phyloP scores from a whole-genome alignment of 2,329 filamentous ascomycete genomes.

The Aspergillus nomiae region DNA sequence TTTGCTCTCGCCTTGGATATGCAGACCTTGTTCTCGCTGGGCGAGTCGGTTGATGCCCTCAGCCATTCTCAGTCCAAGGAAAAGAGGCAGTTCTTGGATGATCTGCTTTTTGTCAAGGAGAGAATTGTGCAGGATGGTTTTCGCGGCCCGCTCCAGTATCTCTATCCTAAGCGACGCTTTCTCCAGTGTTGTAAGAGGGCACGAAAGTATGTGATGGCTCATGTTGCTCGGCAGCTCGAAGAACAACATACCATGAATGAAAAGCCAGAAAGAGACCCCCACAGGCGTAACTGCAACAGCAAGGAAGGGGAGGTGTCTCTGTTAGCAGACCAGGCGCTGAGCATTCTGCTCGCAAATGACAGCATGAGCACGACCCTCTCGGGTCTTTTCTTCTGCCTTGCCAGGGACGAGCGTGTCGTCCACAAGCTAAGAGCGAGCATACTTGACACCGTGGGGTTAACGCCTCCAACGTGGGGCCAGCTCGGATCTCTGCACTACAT shows the following conservation, averaged over 20 bases:
- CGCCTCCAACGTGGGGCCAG: conserved; percentile 10
- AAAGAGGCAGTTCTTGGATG: conserved; percentile 6
- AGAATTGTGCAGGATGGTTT: conserved; percentile 12
- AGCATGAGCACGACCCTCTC: conserved; percentile 18
- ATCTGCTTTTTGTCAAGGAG: conserved; percentile 9
- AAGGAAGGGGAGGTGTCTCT: neutral
- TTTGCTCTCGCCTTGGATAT: conserved; percentile 10
- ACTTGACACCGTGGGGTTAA: conserved; percentile 3
- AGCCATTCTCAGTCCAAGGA: neutral
- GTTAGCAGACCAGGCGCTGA: conserved; percentile 8
- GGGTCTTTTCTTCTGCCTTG: conserved; percentile 14
- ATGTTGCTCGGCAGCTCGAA: neutral
- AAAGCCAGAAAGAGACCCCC: neutral
- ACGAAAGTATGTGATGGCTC: conserved; percentile 1
- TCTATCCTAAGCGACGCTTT: neutral
- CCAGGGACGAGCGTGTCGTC: conserved; percentile 7
- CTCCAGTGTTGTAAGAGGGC: neutral
- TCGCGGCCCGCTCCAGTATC: conserved; percentile 9
- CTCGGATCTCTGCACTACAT: conserved; percentile 14
- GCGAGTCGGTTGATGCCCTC: conserved; percentile 8
- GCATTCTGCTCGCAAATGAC: conserved; percentile 15
- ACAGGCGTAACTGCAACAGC: neutral
- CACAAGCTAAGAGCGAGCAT: conserved; percentile 5
- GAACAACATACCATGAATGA: neutral
- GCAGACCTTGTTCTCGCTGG: conserved; percentile 7